Base-by-base conservation (phyloP, 2,329 filamentous ascomycete genomes). In the Cladobotryum mycophilum region DNA sequence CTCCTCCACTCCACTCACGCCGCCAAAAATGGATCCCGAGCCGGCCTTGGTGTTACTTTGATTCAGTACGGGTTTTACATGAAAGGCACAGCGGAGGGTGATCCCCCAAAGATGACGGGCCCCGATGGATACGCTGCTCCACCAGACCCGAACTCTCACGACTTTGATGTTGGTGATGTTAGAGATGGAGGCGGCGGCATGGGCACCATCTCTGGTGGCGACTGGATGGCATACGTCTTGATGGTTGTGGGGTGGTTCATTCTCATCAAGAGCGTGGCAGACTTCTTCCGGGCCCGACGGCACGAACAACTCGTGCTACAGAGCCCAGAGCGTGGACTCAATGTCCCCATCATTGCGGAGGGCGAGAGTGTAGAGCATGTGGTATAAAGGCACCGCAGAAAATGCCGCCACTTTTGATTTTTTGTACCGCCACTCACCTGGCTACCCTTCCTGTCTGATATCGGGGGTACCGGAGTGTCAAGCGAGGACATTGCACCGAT, bases 161-260 rank as follows among this genome's bases (percentile, higher is more conserved):
- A 89, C 58, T 96, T 97, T 60, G 82, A 95, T 64, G 86, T 89
- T 1, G 80, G 79, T 58, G 73, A 81, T 3, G 86, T 92, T 0
- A 73, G 75, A 3, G 74, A 72, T 40, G 61, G 72, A 54, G 59
- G 66, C 12, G 74, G 75, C 38, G 70, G 72, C 12, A 64, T 76
- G 9, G 69, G 73, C 6, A 79, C 81, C 35, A 81, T 96, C 40
- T 81, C 78, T 5, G 85, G 85, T 47, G 85, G 80, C 56, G 91
- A 97, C 65, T 96, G 89, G 89, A 75, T 96, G 56, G 88, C 90
- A 11, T 99, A 97, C 62, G 76, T 88, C 14, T 71, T 99, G 44
- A 99, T 99, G 93, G 88, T 99, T 64, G 86, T 95, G 1, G 93
- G 93, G 5, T 99, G 93, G 93, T 97, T 97, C 64, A 90, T 99